phyloP scores from a whole-genome alignment of 495 filamentous ascomycete genomes.

The Penicillium ochrochloron region DNA sequence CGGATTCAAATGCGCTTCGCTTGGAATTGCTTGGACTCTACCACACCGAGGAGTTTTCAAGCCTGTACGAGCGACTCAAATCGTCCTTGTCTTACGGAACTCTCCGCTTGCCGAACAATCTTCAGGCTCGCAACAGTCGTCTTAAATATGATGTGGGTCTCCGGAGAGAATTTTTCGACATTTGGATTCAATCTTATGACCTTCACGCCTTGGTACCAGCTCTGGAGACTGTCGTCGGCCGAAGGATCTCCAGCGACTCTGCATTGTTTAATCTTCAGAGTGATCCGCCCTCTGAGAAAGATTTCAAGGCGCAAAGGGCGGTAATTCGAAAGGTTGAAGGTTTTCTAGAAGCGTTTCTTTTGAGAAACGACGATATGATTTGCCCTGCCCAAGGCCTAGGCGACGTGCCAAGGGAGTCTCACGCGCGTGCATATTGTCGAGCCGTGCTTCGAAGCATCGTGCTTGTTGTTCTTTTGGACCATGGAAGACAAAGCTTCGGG shows the following conservation, averaged over 20 bases:
- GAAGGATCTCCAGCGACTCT: constrained; percentile 45
- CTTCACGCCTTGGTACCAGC: constrained; percentile 53
- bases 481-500: constrained; percentile 35
- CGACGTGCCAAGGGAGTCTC: constrained; percentile 42
- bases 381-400: constrained; percentile 12
- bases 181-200: constrained; percentile 65
- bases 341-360: constrained; percentile 62
- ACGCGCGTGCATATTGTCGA: constrained; percentile 55
- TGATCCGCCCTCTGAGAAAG: background rate
- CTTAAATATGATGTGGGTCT: constrained; percentile 64
- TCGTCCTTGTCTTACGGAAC: constrained; percentile 67
- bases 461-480: constrained; percentile 65
- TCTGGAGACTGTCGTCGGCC: constrained; percentile 64
- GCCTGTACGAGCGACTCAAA: constrained; percentile 63
- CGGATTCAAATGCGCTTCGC: constrained; percentile 42
- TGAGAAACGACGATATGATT: constrained; percentile 61
- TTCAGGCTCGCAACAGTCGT: constrained; percentile 48
- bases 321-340: constrained; percentile 49
- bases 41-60: constrained; percentile 53
- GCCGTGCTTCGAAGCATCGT: constrained; percentile 64
- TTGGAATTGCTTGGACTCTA: constrained; percentile 58
- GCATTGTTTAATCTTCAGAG: constrained; percentile 1
- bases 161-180: constrained; percentile 57
- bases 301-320: constrained; percentile 25
- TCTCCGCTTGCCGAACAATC: constrained; percentile 60